Evolutionary conservation across 805 yeast species (phyloP).

Genomic region (Suhomyces faveliae): DNA sequence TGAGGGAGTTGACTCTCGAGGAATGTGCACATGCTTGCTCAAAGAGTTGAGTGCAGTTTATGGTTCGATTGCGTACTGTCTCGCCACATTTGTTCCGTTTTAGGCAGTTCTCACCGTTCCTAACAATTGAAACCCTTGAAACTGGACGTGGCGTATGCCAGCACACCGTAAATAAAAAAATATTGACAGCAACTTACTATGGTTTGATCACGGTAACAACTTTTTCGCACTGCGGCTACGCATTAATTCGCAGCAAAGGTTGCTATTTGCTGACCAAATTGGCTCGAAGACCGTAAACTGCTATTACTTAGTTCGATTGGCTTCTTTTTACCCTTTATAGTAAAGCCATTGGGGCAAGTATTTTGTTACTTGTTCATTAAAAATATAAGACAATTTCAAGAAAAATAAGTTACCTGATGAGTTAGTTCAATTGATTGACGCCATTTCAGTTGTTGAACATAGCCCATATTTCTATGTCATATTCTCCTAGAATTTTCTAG

Average conservation of each 20-base stretch:
- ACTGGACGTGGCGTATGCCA: neutral
- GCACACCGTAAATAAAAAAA: neutral
- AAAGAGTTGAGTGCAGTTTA: neutral
- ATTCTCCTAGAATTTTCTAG: neutral
- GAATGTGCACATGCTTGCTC: neutral
- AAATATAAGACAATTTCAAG: neutral
- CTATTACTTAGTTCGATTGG: neutral
- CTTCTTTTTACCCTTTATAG: neutral
- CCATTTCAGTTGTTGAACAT: neutral
- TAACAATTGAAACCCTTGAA: neutral
- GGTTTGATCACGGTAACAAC: neutral
- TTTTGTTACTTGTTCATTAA: neutral
- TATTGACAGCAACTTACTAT: conserved; percentile 2
- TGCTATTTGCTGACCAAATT: neutral
- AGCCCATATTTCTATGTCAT: neutral
- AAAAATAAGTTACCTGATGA: too few relatives aligned
- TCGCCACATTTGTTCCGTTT: neutral
- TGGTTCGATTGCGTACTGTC: neutral
- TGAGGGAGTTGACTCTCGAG: neutral
- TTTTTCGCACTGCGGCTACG: neutral
- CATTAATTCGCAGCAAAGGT: neutral
- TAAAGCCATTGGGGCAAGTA: neutral
- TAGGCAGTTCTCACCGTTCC: neutral
- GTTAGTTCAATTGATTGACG: too few relatives aligned
- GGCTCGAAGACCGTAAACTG: neutral